Evolutionary conservation across 495 filamentous ascomycete genomes (phyloP), one percentile per base, ranked within the genome.

Genomic region (Patellaria atrata): DNA sequence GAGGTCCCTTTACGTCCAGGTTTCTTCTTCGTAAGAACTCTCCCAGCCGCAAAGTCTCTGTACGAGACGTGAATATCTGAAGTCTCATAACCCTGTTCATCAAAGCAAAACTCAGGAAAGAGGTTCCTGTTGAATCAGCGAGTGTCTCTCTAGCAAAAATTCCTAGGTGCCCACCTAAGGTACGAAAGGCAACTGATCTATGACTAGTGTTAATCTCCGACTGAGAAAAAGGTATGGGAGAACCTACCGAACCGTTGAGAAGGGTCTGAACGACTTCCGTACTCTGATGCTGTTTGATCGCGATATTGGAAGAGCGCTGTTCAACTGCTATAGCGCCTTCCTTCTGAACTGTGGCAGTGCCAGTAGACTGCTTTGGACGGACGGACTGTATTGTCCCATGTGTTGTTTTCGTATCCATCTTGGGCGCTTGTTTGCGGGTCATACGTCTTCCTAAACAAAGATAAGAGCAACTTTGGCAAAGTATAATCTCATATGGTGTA

Each of bases 221-320:
- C 21, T n/a, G 20, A 44, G 14, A 14, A 24, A 13, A 11, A 42
- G 12, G 18, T 55, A 25, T 17, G 41, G 28, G 31, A 24, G 30
- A 32, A 27, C 44, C 30, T 37, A 58, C 40, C 4, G 44, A 32
- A 15, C 40, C 51, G 40, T 65, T 63, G 8, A 68, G 25, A 43
- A 65, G 57, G 3, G 62, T 63, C 41, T 68, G 62, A 6, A 67
- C 52, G 28, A 69, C 48, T 36, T 68, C 60, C 22, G 62, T 48
- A 37, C 64, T 70, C 35, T 68, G 64, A 26, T 56, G 55, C 37
- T 63, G 53, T 31, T 42, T 41, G 24, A 50, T 33, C 5, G 5
- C 14, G 6, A 8, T 9, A 8, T 5, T 34, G 9, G 31, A 22
- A 5, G 9, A 10, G 6, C 7, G 28, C 8, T 31, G 7, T 10